A percentile compares a stretch with the other conserved stretches of the same genome.
These are phyloP conservation scores for Aleurites moluccanus DNA, from an alignment of 441 rosid genomes.

Conservation along the genomic window DNA sequence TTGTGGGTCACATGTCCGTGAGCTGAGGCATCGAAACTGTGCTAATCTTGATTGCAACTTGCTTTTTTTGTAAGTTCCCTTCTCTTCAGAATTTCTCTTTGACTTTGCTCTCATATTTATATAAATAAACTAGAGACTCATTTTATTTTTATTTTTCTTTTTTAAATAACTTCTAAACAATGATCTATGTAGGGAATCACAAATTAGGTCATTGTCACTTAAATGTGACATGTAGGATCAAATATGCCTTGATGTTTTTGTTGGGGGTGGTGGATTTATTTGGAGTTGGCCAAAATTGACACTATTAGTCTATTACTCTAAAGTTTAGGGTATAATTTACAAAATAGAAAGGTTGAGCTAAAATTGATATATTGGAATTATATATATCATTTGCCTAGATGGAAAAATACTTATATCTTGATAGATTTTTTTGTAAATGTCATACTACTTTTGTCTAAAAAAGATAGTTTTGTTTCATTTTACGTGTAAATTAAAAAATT, in stretches of 20 bases:
- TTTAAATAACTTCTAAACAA: too few relatives aligned
- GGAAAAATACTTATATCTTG: too few relatives aligned
- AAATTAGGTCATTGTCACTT: background rate
- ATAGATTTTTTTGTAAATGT: background rate
- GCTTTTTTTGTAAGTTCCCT: constrained; percentile 69
- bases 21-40: constrained; percentile 86
- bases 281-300: background rate
- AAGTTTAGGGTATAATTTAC: background rate
- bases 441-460: too few relatives aligned
- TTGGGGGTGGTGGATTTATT: background rate
- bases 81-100: background rate
- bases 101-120: background rate
- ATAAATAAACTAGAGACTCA: background rate
- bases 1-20: constrained; percentile 59
- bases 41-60: constrained; percentile 91
- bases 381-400: too few relatives aligned
- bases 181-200: too few relatives aligned
- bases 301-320: background rate
- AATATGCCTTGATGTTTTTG: background rate
- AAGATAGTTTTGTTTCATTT: too few relatives aligned
- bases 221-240: background rate
- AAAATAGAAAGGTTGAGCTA: background rate
- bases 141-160: background rate
- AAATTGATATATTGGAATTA: background rate
- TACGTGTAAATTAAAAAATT: too few relatives aligned